A percentile compares a stretch with the other conserved stretches of the same genome.
Conservation (phyloP, 139 green algal species). For the Chlorella sp. region DNA sequence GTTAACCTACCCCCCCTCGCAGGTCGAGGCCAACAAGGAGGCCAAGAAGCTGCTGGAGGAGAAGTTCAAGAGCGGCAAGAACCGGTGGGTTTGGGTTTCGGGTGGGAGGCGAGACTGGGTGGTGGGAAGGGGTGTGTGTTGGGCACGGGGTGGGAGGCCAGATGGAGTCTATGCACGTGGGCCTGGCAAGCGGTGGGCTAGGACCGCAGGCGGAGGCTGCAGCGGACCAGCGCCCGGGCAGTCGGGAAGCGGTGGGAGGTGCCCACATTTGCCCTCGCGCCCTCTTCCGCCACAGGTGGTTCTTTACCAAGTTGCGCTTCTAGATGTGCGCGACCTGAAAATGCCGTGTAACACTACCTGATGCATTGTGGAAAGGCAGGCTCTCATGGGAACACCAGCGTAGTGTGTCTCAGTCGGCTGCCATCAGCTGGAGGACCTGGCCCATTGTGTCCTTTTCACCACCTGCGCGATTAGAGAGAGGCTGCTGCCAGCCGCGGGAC, state of each 20-base stretch:
- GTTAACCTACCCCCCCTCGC: too few relatives aligned
- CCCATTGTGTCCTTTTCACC: too few relatives aligned
- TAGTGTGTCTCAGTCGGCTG: too few relatives aligned
- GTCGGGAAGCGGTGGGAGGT: too few relatives aligned
- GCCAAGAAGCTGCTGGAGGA: constrained; percentile 96
- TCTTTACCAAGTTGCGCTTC: constrained; percentile 99
- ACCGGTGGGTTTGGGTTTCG: constrained; percentile 50
- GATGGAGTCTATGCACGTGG: neutral
- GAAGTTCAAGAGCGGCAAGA: constrained; percentile 99
- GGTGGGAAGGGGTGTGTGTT: neutral
- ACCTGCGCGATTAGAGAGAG: too few relatives aligned
- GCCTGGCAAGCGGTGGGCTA: neutral
- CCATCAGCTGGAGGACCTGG: too few relatives aligned
- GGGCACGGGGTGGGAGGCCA: too few relatives aligned
- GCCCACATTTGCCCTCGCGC: neutral
- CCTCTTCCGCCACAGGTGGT: constrained; percentile 68
- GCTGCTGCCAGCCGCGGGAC: too few relatives aligned
- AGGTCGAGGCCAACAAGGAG: constrained; percentile 91
- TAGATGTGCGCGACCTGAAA: too few relatives aligned
- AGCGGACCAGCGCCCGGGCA: neutral
- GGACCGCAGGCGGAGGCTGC: neutral
- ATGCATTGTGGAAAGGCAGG: too few relatives aligned
- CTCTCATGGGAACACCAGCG: too few relatives aligned
- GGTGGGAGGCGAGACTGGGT: neutral
- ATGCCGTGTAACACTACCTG: too few relatives aligned